Percentiles rank a stretch among this genome's conserved stretches.
These are phyloP conservation scores for Hortiboletus rubellus DNA, from an alignment of 1,284 basidiomycete genomes.

Conservation along the genomic window DNA sequence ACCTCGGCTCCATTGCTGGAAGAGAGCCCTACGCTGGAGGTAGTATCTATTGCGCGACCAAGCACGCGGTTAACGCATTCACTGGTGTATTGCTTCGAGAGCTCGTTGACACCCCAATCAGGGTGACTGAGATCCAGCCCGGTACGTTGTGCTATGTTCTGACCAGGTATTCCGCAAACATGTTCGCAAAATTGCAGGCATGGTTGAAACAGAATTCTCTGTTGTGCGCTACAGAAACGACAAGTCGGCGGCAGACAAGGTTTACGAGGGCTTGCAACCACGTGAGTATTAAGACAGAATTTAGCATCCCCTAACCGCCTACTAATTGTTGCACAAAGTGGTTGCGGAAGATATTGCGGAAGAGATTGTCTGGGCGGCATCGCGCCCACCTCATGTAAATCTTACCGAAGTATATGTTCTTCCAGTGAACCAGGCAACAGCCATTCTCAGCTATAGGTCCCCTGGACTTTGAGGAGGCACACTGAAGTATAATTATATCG, in stretches of 20 bases:
- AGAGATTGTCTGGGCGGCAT: slow-evolving; percentile 95
- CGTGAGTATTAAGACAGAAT: slow-evolving; percentile 45
- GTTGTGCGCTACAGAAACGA: slow-evolving; percentile 87
- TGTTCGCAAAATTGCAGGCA: slow-evolving; percentile 46
- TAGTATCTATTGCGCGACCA: slow-evolving; percentile 79
- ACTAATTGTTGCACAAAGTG: slow-evolving; percentile 45
- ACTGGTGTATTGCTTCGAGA: slow-evolving; percentile 82
- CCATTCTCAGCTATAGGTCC: slow-evolving; percentile 43
- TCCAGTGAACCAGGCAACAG: slow-evolving; percentile 79
- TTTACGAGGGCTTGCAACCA: slow-evolving; percentile 86
- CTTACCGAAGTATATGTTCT: slow-evolving; percentile 79
- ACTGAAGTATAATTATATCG: not conserved
- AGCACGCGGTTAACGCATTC: slow-evolving; percentile 90
- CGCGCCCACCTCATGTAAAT: slow-evolving; percentile 84
- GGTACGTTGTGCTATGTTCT: slow-evolving; percentile 44
- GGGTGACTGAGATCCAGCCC: slow-evolving; percentile 90
- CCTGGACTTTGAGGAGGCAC: slow-evolving; percentile 11
- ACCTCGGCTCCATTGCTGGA: slow-evolving; percentile 92
- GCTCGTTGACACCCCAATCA: slow-evolving; percentile 86
- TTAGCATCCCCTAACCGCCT: slow-evolving; percentile 5
- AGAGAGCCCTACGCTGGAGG: slow-evolving; percentile 91
- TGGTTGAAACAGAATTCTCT: slow-evolving; percentile 94
- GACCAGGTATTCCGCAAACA: slow-evolving; percentile 1
- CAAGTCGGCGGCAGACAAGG: slow-evolving; percentile 74
- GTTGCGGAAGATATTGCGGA: slow-evolving; percentile 88